phyloP scores from a whole-genome alignment of 2,329 filamentous ascomycete species.

The Pseudogymnoascus sp. region DNA sequence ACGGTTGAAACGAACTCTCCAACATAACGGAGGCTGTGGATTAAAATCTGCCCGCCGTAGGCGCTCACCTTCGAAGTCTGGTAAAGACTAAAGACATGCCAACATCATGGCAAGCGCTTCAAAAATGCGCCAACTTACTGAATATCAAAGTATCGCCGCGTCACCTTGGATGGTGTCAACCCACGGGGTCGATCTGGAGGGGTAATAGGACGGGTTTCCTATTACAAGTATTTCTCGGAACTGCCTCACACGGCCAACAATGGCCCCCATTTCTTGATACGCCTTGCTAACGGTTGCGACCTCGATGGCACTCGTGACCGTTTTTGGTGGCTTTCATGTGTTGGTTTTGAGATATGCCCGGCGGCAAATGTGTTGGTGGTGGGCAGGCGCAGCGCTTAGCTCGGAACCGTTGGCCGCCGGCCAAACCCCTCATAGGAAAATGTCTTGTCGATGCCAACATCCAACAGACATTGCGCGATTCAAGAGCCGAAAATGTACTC shows the following conservation, averaged over 20 bases:
- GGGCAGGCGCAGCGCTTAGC: constrained; percentile 3
- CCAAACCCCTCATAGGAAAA: background rate
- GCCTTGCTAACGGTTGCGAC: background rate
- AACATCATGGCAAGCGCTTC: background rate
- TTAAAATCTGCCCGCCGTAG: constrained; percentile 2
- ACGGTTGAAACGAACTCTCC: background rate
- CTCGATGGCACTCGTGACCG: background rate
- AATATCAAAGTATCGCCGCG: constrained; percentile 1
- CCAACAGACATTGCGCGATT: background rate
- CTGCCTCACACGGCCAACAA: constrained; percentile 8
- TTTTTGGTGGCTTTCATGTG: background rate
- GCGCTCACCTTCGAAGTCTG: background rate
- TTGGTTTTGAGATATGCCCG: background rate
- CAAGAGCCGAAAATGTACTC: background rate
- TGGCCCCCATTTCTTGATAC: background rate
- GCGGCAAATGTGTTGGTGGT: constrained; percentile 4
- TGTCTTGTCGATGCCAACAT: background rate
- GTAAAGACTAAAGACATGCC: background rate
- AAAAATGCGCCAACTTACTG: background rate
- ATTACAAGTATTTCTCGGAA: background rate
- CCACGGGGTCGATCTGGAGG: background rate
- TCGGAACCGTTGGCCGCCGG: background rate
- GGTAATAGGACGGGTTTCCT: background rate
- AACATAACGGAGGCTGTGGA: background rate
- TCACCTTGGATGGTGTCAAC: background rate